phyloP scores from a whole-genome alignment of 495 filamentous ascomycete genomes.

The Penicillium psychrofluorescens region DNA sequence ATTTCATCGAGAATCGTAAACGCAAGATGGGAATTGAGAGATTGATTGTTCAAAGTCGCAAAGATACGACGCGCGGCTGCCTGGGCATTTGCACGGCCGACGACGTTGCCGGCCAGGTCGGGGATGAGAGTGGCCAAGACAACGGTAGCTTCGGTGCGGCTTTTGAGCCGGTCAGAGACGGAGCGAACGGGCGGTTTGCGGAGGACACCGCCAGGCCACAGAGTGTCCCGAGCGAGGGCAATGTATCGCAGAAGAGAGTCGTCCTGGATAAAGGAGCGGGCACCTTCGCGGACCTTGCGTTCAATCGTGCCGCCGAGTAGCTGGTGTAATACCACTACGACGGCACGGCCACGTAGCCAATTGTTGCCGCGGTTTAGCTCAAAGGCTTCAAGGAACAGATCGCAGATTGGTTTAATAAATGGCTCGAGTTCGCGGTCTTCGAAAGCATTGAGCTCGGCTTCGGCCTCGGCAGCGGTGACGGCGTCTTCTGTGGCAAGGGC shows the following conservation, averaged over 20 bases:
- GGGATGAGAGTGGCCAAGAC: constrained; percentile 77
- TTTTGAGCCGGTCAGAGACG: constrained; percentile 58
- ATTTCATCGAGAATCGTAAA: constrained; percentile 79
- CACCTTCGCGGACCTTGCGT: constrained; percentile 80
- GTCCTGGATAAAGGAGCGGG: constrained; percentile 62
- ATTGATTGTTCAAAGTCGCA: constrained; percentile 70
- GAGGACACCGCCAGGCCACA: constrained; percentile 72
- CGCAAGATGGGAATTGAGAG: constrained; percentile 62
- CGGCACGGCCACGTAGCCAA: constrained; percentile 87
- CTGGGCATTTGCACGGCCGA: constrained; percentile 77
- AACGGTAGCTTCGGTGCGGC: constrained; percentile 62
- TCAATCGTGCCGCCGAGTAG: constrained; percentile 82
- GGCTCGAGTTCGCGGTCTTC: constrained; percentile 84
- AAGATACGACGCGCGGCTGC: constrained; percentile 73
- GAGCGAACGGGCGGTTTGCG: constrained; percentile 47
- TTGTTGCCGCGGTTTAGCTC: constrained; percentile 91
- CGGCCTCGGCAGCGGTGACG: constrained; percentile 75
- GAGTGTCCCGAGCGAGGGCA: constrained; percentile 54
- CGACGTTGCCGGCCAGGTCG: constrained; percentile 76
- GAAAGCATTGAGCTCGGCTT: constrained; percentile 90
- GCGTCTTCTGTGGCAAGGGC: constrained; percentile 49
- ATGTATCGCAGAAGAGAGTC: constrained; percentile 73
- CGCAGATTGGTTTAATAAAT: constrained; percentile 97
- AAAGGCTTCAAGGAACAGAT: constrained; percentile 94
- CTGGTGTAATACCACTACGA: constrained; percentile 73